These are phyloP conservation scores for Fusarium verrucosum DNA, from an alignment of 2,329 filamentous ascomycete genomes.

Conservation along the genomic window DNA sequence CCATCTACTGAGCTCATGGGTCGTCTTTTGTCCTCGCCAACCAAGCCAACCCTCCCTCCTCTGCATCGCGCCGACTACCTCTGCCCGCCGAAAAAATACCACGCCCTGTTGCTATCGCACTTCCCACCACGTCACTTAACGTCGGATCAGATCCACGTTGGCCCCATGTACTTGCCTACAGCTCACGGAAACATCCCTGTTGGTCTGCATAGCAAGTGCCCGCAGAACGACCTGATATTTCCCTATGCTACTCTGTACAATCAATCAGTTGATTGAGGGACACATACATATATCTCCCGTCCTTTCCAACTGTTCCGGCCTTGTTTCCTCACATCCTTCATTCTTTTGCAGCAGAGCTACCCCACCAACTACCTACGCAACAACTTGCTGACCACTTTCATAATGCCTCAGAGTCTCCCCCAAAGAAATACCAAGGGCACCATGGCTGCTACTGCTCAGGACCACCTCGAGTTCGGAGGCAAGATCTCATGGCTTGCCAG, in stretches of 20 bases:
- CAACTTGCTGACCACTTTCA: constrained; percentile 39
- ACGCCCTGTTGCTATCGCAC: constrained; percentile 39
- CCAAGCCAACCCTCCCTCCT: constrained; percentile 14
- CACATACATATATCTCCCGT: constrained; percentile 38
- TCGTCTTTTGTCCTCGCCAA: constrained; percentile 23
- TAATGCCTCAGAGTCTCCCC: constrained; percentile 47
- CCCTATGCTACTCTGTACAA: constrained; percentile 8
- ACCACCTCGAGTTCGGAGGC: constrained; percentile 83
- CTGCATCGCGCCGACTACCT: constrained; percentile 35
- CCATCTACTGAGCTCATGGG: constrained; percentile 34
- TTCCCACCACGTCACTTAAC: constrained; percentile 46
- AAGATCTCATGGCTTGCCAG: constrained; percentile 72
- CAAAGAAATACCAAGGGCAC: constrained; percentile 51
- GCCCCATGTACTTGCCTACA: constrained; percentile 37
- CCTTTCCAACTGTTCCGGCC: constrained; percentile 16
- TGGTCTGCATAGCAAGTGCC: constrained; percentile 38
- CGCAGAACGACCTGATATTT: constrained; percentile 37
- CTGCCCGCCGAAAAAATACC: constrained; percentile 39
- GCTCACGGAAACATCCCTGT: constrained; percentile 31
- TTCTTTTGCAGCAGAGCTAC: constrained; percentile 34
- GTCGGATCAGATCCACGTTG: constrained; percentile 40
- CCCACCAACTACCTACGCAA: constrained; percentile 20
- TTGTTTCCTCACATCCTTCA: constrained; percentile 24
- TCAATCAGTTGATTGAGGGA: constrained; percentile 22
- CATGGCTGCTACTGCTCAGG: constrained; percentile 75